Base-by-base conservation (phyloP, 129 eudicot species). In the Sambucus nigra region DNA sequence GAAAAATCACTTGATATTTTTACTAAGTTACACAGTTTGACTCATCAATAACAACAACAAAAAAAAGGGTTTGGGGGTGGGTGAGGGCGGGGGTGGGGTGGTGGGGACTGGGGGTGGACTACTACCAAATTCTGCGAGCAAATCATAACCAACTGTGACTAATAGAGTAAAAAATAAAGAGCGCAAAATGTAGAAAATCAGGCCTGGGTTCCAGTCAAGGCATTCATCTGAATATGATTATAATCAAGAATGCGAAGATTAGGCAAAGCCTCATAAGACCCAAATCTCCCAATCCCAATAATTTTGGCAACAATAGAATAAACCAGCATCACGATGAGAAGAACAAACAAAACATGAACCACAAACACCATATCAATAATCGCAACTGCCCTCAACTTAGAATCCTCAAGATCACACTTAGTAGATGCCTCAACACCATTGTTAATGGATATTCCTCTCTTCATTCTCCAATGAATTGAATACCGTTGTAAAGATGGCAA, bases 341-440 rank as follows among this genome's bases (percentile, higher is more conserved):
- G 23, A 9, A 85, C 89, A 21, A 81, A 42, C 53, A 76, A 32
- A 16, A 81, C 98, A 33, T 89, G 78, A 60, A 89, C 50, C 60
- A 89, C 75, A 49, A 89, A 89, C n/a, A 77, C 24, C 9, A 89
- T 71, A 60, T 89, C 95, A 0, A 89, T 76, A 0, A 89, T 69
- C 5, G 98, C 94, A 2, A 61, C 62, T 9, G 98, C 98, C 60
- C 98, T 77, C n/a, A 89, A 57, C 64, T 71, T 85, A 11, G 95
- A 73, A 16, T 85, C 98, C 0, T 89, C 98, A 55, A 82, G 70
- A 44, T 81, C 94, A 39, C 98, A 89, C 68, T 64, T 76, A 27
- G 98, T 89, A 16, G 98, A 84, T 4, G 95, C 98, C 62, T 85
- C 89, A 3, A 89, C 86, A 0, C 98, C 98, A n/a, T n/a, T n/a